Conservation (phyloP, 345 rosid species). For the Microthlaspi erraticum region DNA sequence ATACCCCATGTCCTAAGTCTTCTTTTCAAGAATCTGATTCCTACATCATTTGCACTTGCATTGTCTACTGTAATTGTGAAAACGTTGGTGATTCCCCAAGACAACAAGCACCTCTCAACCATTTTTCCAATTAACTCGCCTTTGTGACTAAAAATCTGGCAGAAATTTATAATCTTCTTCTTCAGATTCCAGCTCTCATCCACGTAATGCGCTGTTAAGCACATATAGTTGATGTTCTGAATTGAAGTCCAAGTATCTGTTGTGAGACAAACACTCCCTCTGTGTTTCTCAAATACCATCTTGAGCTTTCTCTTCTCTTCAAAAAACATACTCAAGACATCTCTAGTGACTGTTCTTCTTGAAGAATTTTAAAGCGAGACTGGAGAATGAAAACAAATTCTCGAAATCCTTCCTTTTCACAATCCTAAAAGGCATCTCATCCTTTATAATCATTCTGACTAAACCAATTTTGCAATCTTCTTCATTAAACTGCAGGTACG, state of each 20-base stretch:
- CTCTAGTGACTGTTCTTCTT: not conserved
- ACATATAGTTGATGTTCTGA: constrained; percentile 12
- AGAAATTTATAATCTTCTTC: not conserved
- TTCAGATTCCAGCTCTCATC: not conserved
- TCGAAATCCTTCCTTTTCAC: not conserved
- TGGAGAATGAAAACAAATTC: constrained; percentile 5
- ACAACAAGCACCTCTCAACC: constrained; percentile 22
- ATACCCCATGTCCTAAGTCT: constrained; percentile 6
- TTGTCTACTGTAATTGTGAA: constrained; percentile 28
- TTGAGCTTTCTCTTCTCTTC: constrained; percentile 5
- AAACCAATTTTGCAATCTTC: not conserved
- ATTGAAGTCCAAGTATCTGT: constrained; percentile 12
- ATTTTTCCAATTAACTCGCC: constrained; percentile 17
- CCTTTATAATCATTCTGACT: not conserved
- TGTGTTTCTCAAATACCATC: constrained; percentile 3
- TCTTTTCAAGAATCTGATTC: constrained; percentile 14
- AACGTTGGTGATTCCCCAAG: constrained; percentile 33
- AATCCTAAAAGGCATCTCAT: not conserved
- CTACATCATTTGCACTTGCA: constrained; percentile 30
- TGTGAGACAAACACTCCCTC: constrained; percentile 3
- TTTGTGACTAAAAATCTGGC: constrained; percentile 9
- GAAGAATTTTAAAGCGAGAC: constrained; percentile 9
- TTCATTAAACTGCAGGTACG: not conserved
- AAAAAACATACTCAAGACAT: not conserved
- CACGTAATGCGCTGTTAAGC: constrained; percentile 13